Evolutionary conservation across 2,329 filamentous ascomycete species (phyloP), one percentile per base, ranked within the genome.

Genomic region (Fusarium avenaceum): DNA sequence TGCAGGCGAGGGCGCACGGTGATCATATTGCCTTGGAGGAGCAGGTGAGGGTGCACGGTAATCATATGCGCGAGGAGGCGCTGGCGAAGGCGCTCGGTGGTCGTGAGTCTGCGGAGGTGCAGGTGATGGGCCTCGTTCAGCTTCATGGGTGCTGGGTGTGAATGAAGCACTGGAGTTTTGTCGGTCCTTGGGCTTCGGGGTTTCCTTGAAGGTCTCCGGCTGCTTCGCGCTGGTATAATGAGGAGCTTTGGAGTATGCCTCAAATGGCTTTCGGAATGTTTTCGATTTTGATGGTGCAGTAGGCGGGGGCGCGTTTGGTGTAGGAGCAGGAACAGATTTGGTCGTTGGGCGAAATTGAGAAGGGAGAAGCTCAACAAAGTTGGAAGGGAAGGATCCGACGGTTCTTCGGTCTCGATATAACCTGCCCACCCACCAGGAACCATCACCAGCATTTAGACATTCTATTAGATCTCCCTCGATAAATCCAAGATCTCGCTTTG

Each of bases 401-500:
- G 95, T 94, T 75, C 94, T 89, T 78, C 92, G 91, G 80, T 99
- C 96, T 72, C 96, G 89, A 76, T 90, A 92, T 76, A 99, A 82
- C 67, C 95, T 89, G 47, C 96, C 96, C 81, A 94, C 97, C 96
- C 96, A 99, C 96, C 96, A 99, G 46, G 93, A 94, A 52, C 96
- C 96, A 81, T 99, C 96, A 67, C 96, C 96, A 20, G 96, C 96
- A 78, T 99, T 99, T 53, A 99, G 85, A 76, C 95, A 97, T 87
- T 99, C 96, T 78, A 99, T 99, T 71, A 99, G 81, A 80, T 99
- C 96, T 68, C 96, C 96, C 80, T 99, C 96, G 72, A 99, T 92
- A 80, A 99, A 99, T 17, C 96, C 96, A 59, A 99, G 86, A 77
- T 99, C 96, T 78, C 92, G 90, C 83, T 97, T 97, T 24, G 92